A percentile compares a stretch with the other conserved stretches of the same genome.
Evolutionary conservation across 768 basidiomycete genomes (phyloP).

Genomic region (Kwoniella heveanensis): DNA sequence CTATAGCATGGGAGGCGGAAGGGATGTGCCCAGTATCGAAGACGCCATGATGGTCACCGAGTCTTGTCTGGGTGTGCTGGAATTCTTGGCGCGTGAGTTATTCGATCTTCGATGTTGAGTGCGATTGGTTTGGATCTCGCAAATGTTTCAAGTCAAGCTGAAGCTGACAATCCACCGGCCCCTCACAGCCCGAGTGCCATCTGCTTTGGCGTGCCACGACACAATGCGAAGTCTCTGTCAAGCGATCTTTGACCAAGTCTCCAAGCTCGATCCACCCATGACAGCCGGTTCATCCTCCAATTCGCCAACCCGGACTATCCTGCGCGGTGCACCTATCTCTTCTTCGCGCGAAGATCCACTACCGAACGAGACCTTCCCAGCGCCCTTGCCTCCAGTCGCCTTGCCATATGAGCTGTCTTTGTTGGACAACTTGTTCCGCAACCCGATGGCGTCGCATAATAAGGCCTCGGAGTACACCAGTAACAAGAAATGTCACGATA

Average conservation of each 20-base stretch:
- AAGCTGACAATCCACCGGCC: not conserved
- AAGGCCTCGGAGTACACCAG: conserved; percentile 55
- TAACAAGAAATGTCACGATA: conserved; percentile 28
- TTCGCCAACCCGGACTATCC: conserved; percentile 21
- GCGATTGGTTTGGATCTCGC: too few relatives aligned
- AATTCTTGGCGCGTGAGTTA: conserved; percentile 54
- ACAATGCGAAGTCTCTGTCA: conserved; percentile 37
- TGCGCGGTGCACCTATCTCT: conserved; percentile 44
- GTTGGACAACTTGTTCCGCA: conserved; percentile 56
- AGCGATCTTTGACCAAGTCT: conserved; percentile 37
- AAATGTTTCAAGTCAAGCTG: not conserved
- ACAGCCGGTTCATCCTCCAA: conserved; percentile 10
- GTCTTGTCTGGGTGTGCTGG: conserved; percentile 53
- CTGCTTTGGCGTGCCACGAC: conserved; percentile 42
- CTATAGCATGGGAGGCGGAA: conserved; percentile 52
- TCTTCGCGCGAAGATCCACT: conserved; percentile 50
- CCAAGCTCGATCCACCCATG: conserved; percentile 25
- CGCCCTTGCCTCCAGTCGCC: conserved; percentile 47
- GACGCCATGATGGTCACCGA: conserved; percentile 56
- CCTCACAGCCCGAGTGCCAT: conserved; percentile 36
- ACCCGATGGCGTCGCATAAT: conserved; percentile 54
- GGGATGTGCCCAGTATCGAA: conserved; percentile 50
- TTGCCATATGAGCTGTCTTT: conserved; percentile 55
- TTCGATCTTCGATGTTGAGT: too few relatives aligned
- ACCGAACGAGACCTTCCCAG: conserved; percentile 46